Evolutionary conservation across 768 basidiomycete genomes (phyloP), one percentile per base, ranked within the genome.

Genomic region (Russula sp.): DNA sequence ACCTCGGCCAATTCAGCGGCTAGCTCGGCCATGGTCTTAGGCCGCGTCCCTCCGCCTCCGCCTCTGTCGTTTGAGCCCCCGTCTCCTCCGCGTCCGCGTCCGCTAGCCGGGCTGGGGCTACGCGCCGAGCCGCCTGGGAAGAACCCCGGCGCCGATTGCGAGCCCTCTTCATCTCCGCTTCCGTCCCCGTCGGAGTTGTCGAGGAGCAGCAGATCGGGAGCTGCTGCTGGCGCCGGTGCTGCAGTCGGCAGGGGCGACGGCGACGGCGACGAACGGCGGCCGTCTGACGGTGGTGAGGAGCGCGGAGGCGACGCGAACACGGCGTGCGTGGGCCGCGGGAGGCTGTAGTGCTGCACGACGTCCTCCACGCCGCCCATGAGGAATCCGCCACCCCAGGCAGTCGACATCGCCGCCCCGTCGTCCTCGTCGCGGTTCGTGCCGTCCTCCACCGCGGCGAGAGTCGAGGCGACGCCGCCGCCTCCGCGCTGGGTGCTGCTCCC

Each of bases 261-360:
- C 5, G 31, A 11, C 10, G 49, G 37, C 6, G 48, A 34, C 11
- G 39, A 27, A 50, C n/a, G 52, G 20, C 16, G 52, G 20, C 16
- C 16, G 22, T 3, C 44, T n/a, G 59, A 22, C 22, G 22, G 10
- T 16, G 47, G 35, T n/a, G 60, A 64, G 1, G 64, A 55, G 57
- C 50, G 55, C n/a, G 61, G 66, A 35, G 64, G 64, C 4, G 67
- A 66, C 5, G 61, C 37, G 44, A 68, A 64, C 4, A 59, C 66
- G 34, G 56, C 72, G 68, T 69, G 72, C 7, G 77, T 79, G 69
- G 82, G 80, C 65, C 84, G 84, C 1, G 91, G 91, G 32, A 93
- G 75, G 61, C 80, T 80, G 72, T 84, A 93, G 2, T 84, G 82
- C 71, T 87, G 77, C 2, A 93, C 88, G 57, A 92, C 86, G 63